Base-by-base conservation (phyloP, 208 protist species). In the Zelonia costaricensis region DNA sequence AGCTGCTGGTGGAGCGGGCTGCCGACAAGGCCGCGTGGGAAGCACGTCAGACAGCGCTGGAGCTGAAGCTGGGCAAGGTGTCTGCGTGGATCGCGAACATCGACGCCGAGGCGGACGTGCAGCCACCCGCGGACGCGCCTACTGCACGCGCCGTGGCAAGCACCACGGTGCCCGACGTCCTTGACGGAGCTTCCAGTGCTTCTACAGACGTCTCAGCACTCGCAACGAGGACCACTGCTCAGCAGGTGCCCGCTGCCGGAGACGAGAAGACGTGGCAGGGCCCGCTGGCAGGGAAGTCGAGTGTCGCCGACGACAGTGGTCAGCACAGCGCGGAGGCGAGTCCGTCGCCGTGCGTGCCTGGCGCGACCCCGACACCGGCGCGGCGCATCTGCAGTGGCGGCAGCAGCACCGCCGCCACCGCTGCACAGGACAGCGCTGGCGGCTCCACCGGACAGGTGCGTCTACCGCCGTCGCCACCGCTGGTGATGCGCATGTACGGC, bases 401-500 rank as follows among this genome's bases (percentile, higher is more conserved):
- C 36, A 8, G 10, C 18, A n/a, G n/a, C n/a, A n/a, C n/a, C n/a
- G n/a, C n/a, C n/a, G n/a, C n/a, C n/a, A n/a, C n/a, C n/a, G n/a
- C n/a, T n/a, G n/a, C n/a, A n/a, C n/a, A n/a, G n/a, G 65, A 72
- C 25, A 52, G 65, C 22, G 31, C 57, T 4, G 30, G 43, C 16
- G 28, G 42, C n/a, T 65, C 52, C 4, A 25, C 42, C 43, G 51
- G 55, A 56, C 39, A 52, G 33, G 51, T 76, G 51, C 85, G 81
- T 55, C 46, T 88, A 45, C 81, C 85, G n/a, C 80, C 82, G 10
- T 78, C 72, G 27, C 80, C 85, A 33, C 81, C 85, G 36, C 78
- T 92, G 35, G 65, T 80, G 7, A 70, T 92, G 28, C 76, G 72
- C 42, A 47, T 82, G 71, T 71, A 71, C 39, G 42, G 35, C 18